phyloP scores from a whole-genome alignment of 2,329 filamentous ascomycete species.

The Fusarium beomiforme region DNA sequence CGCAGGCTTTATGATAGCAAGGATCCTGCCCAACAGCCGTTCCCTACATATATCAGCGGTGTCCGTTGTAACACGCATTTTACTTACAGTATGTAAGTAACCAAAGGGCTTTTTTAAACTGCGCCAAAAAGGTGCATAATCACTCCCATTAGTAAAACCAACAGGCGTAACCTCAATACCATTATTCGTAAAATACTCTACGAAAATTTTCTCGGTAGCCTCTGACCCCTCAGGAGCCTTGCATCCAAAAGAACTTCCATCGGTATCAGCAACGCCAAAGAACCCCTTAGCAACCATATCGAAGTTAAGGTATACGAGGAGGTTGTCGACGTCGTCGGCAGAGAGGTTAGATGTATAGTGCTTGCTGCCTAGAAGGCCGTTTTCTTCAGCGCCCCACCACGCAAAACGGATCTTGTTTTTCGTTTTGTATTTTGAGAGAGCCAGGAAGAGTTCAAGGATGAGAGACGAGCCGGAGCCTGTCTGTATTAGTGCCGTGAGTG shows the following conservation, averaged over 20 bases:
- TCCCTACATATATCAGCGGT: too few species aligned
- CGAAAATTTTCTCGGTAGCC: slow-evolving; percentile 34
- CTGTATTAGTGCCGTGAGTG: neutral
- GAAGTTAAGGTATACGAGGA: slow-evolving; percentile 35
- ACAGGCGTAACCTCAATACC: slow-evolving; percentile 44
- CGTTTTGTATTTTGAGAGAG: slow-evolving; percentile 33
- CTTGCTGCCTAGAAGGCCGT: slow-evolving; percentile 29
- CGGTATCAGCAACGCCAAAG: slow-evolving; percentile 38
- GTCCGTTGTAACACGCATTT: too few species aligned
- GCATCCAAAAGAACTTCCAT: slow-evolving; percentile 29
- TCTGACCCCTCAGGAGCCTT: slow-evolving; percentile 43
- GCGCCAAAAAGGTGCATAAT: slow-evolving; percentile 36
- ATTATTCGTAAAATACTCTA: slow-evolving; percentile 43
- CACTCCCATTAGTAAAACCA: slow-evolving; percentile 49
- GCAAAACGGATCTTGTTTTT: slow-evolving; percentile 40
- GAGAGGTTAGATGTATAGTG: slow-evolving; percentile 22
- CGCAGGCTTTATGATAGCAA: too few species aligned
- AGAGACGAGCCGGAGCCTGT: slow-evolving; percentile 26
- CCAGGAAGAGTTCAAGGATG: slow-evolving; percentile 28
- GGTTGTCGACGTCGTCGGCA: slow-evolving; percentile 25
- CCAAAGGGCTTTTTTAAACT: slow-evolving; percentile 42
- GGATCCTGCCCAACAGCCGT: too few species aligned
- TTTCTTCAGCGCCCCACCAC: slow-evolving; percentile 37
- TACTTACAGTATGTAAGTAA: slow-evolving; percentile 22
- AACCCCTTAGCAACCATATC: slow-evolving; percentile 37